These are phyloP conservation scores for Diaporthe sp. DNA, from an alignment of 2,329 filamentous ascomycete species.

Conservation along the genomic window DNA sequence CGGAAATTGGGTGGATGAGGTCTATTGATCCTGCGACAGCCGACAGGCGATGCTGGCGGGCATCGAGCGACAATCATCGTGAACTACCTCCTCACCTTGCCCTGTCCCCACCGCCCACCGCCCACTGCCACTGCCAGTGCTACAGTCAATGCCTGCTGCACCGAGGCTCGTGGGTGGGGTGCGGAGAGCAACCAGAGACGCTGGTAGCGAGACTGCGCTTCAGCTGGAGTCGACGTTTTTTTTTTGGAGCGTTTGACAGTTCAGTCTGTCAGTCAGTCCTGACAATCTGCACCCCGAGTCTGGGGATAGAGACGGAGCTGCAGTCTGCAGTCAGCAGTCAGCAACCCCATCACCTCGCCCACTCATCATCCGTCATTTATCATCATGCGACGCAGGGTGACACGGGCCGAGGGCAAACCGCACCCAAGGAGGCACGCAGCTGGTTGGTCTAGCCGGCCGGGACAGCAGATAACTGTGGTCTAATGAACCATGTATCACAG, in stretches of 20 bases:
- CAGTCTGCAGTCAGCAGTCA: constrained; percentile 11
- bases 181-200: not conserved
- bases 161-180: constrained; percentile 3
- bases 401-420: constrained; percentile 15
- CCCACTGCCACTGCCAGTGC: constrained; percentile 7
- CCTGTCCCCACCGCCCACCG: not conserved
- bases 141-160: not conserved
- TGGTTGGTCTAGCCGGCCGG: constrained; percentile 12
- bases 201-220: constrained; percentile 18
- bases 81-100: not conserved
- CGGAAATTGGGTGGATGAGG: constrained; percentile 32
- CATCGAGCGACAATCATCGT: constrained; percentile 16
- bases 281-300: constrained; percentile 17
- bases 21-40: constrained; percentile 19
- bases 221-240: not conserved
- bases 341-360: constrained; percentile 1
- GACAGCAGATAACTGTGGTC: not conserved
- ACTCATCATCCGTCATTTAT: constrained; percentile 23
- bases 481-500: not conserved
- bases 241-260: too few species aligned
- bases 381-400: constrained; percentile 24
- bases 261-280: not conserved
- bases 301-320: constrained; percentile 10
- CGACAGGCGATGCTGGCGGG: constrained; percentile 15
- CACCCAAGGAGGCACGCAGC: not conserved